These are phyloP conservation scores for Trichoderma hamatum DNA, from an alignment of 2,329 filamentous ascomycete genomes.

Conservation along the genomic window DNA sequence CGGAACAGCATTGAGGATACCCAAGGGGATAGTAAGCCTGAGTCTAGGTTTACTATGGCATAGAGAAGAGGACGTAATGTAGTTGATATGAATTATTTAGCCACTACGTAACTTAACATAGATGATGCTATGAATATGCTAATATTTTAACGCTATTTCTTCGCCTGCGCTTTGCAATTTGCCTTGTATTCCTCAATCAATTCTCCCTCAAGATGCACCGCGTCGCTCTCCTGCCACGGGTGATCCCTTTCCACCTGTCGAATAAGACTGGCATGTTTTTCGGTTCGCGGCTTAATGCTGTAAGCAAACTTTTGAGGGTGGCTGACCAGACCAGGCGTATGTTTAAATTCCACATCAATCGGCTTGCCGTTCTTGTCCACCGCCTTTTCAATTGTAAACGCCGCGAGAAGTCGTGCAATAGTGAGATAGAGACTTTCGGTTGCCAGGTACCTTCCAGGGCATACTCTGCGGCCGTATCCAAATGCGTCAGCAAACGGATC, in stretches of 20 bases:
- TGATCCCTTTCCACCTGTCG: conserved; percentile 4
- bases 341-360: neutral
- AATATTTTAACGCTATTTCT: neutral
- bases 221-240: conserved; percentile 7
- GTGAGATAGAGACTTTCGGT: conserved; percentile 9
- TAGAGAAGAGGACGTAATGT: neutral
- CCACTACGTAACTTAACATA: neutral
- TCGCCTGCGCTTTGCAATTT: neutral
- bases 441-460: conserved; percentile 20
- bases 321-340: neutral
- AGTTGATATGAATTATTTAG: neutral
- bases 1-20: neutral
- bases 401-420: neutral
- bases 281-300: neutral
- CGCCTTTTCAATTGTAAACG: conserved; percentile 11
- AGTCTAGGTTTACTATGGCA: neutral
- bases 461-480: conserved; percentile 25
- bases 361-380: conserved; percentile 13
- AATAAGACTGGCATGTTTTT: neutral
- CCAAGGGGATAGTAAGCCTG: neutral
- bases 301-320: neutral
- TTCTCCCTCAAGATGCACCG: neutral
- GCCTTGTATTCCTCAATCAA: conserved; percentile 6
- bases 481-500: conserved; percentile 8
- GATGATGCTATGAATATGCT: neutral